Percentiles rank a stretch among this genome's conserved stretches.
phyloP scores from a whole-genome alignment of 129 eudicot genomes.

The Pittosporum tobira region DNA sequence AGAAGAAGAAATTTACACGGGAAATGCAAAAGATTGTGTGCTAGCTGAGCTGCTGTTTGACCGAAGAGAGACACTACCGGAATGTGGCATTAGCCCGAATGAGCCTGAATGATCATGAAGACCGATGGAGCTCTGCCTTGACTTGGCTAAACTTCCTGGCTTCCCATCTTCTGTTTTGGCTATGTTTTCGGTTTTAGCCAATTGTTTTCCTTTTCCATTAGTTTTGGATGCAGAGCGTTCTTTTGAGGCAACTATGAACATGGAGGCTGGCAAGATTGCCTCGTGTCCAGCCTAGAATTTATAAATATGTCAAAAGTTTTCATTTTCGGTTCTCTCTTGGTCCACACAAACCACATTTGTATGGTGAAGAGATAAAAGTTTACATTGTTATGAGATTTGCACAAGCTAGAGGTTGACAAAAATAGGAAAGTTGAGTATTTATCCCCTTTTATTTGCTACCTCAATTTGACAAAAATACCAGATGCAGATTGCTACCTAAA shows the following conservation, averaged over 20 bases:
- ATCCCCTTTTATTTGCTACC: too few relatives aligned
- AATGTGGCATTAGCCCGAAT: background rate
- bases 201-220: background rate
- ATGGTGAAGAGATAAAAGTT: background rate
- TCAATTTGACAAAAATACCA: background rate
- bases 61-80: conserved; percentile 22
- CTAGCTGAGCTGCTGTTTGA: conserved; percentile 39
- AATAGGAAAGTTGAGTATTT: background rate
- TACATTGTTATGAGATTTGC: background rate
- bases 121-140: background rate
- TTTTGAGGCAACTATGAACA: background rate
- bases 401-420: background rate
- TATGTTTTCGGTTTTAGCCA: conserved; percentile 1
- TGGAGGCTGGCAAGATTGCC: background rate
- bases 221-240: background rate
- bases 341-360: background rate
- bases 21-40: conserved; percentile 46
- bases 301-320: background rate
- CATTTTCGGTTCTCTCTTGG: background rate
- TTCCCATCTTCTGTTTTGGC: conserved; percentile 5
- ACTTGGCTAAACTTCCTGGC: background rate
- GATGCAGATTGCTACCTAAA: background rate
- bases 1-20: conserved; percentile 21
- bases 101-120: conserved; percentile 2
- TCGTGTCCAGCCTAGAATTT: background rate